These are phyloP conservation scores for Phaeodactylum tricornutum DNA, from an alignment of 108 stramenopile species.

Conservation along the genomic window DNA sequence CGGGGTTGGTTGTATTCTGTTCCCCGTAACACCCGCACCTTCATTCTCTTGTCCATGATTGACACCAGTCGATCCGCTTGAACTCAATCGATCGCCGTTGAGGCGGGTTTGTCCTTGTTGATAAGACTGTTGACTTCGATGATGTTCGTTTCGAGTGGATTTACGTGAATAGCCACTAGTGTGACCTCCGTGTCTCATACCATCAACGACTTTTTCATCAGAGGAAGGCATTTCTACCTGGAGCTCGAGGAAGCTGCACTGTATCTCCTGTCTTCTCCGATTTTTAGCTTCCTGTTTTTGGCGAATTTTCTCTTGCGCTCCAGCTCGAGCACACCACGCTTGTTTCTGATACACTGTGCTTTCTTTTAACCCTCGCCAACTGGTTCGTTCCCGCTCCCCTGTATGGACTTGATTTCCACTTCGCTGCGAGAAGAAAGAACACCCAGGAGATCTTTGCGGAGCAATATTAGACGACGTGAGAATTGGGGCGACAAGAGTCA, in stretches of 20 bases:
- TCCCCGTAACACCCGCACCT: background rate
- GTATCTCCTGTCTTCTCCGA: background rate
- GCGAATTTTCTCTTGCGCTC: background rate
- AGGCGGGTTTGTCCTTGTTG: background rate
- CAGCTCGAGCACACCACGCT: too few species aligned
- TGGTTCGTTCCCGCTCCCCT: too few species aligned
- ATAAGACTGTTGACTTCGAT: background rate
- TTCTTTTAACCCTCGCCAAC: background rate
- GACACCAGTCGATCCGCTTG: background rate
- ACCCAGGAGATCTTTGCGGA: too few species aligned
- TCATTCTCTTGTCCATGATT: background rate
- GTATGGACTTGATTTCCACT: too few species aligned
- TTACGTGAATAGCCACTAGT: too few species aligned
- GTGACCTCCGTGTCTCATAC: background rate
- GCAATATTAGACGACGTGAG: too few species aligned
- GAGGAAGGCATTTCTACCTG: background rate
- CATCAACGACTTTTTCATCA: background rate
- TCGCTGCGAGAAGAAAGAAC: too few species aligned
- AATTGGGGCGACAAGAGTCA: too few species aligned
- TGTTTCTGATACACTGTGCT: background rate
- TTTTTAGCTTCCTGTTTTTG: background rate
- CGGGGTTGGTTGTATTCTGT: slow-evolving; percentile 32
- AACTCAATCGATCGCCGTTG: background rate
- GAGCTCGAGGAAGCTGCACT: background rate
- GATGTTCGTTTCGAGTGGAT: background rate